Conservation (phyloP, 768 basidiomycete genomes). For the Rhizopogon rudus region DNA sequence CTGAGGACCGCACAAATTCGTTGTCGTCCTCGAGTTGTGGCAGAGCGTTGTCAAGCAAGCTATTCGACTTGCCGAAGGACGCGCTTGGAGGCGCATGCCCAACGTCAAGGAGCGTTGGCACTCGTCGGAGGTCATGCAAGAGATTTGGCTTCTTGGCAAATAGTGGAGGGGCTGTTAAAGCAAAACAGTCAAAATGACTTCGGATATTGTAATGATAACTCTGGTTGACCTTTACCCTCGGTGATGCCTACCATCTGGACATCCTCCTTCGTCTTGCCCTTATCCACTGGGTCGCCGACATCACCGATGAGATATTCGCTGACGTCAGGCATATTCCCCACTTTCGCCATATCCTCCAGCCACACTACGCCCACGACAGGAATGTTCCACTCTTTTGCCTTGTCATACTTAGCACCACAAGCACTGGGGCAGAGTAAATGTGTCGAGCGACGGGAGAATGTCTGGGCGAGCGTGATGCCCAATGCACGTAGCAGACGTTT, state of each 20-base stretch:
- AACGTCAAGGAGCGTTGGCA: background rate
- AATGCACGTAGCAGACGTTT: conserved; percentile 63
- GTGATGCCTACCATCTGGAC: conserved; percentile 31
- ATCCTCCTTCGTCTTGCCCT: conserved; percentile 29
- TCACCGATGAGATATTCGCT: conserved; percentile 28
- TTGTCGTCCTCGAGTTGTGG: conserved; percentile 10
- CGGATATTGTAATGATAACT: background rate
- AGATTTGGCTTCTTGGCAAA: conserved; percentile 17
- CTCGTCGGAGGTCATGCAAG: conserved; percentile 14
- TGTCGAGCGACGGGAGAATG: conserved; percentile 66
- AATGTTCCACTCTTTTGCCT: conserved; percentile 74
- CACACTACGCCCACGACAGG: conserved; percentile 70
- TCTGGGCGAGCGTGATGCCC: conserved; percentile 50
- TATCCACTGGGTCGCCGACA: conserved; percentile 6
- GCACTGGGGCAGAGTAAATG: conserved; percentile 77
- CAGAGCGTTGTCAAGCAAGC: conserved; percentile 21
- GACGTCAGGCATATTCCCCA: conserved; percentile 41
- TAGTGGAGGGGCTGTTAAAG: conserved; percentile 9
- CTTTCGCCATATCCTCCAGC: conserved; percentile 55
- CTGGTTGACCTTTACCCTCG: conserved; percentile 32
- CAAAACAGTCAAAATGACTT: background rate
- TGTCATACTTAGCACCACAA: conserved; percentile 69
- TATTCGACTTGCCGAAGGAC: conserved; percentile 31
- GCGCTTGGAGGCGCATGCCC: background rate
- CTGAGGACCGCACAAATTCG: conserved; percentile 1